These are phyloP conservation scores for Phycomyces nitens DNA, from an alignment of 192 early-diverging fungal species.

Conservation along the genomic window DNA sequence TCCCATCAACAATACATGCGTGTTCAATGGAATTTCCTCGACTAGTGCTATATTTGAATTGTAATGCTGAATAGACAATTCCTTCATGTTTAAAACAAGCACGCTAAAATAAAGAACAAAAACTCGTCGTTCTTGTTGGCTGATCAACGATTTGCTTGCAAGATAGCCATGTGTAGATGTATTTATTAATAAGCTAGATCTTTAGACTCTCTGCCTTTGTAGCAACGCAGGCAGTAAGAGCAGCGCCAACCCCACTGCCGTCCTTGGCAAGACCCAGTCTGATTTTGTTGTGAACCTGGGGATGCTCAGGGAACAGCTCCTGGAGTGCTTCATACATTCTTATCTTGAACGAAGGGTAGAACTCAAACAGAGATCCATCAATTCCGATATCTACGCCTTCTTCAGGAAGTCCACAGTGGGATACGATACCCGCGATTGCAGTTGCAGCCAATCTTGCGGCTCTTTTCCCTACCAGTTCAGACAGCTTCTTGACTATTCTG, in stretches of 20 bases:
- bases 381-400: constrained; percentile 62
- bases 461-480: constrained; percentile 80
- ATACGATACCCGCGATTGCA: constrained; percentile 64
- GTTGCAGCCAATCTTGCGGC: constrained; percentile 81
- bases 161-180: no score
- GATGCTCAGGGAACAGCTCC: constrained; percentile 58
- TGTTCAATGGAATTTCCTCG: constrained; percentile 80
- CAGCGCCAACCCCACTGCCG: constrained; percentile 41
- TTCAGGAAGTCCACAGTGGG: constrained; percentile 52
- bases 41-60: constrained; percentile 35
- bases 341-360: constrained; percentile 59
- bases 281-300: constrained; percentile 12
- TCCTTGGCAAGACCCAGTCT: constrained; percentile 36
- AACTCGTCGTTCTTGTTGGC: no score
- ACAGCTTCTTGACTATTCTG: constrained; percentile 76
- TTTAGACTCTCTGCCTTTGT: constrained; percentile 1
- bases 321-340: constrained; percentile 70
- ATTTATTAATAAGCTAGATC: neutral
- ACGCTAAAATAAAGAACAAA: constrained; percentile 8
- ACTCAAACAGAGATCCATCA: constrained; percentile 65
- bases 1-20: constrained; percentile 80
- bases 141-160: no score
- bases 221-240: constrained; percentile 34
- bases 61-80: neutral
- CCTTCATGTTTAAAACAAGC: no score